phyloP scores from a whole-genome alignment of 2,329 filamentous ascomycete genomes.

The Colletotrichum graminicola region DNA sequence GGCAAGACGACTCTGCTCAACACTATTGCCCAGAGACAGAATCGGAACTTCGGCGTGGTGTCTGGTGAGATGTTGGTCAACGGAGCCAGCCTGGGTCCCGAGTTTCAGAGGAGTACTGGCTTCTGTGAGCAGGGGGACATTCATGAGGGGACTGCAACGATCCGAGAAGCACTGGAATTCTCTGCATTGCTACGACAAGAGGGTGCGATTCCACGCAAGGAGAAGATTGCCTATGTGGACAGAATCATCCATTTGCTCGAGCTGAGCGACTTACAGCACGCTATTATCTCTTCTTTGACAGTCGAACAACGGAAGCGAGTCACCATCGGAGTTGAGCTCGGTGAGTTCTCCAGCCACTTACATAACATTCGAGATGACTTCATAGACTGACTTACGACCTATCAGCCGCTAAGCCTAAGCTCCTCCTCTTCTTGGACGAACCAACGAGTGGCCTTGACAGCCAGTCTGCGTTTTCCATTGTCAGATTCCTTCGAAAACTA shows the following conservation, averaged over 20 bases:
- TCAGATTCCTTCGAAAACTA: constrained; percentile 58
- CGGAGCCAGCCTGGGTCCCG: constrained; percentile 67
- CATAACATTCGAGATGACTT: no score
- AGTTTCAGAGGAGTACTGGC: constrained; percentile 75
- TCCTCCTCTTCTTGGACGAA: constrained; percentile 77
- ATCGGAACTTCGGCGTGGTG: constrained; percentile 72
- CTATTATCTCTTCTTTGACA: constrained; percentile 66
- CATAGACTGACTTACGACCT: background rate
- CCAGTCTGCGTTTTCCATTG: constrained; percentile 54
- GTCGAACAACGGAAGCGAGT: constrained; percentile 72
- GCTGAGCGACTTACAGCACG: constrained; percentile 73
- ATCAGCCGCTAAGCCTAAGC: constrained; percentile 68
- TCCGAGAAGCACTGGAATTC: constrained; percentile 76
- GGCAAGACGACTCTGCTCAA: constrained; percentile 89
- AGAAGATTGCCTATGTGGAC: constrained; percentile 76
- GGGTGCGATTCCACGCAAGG: constrained; percentile 62
- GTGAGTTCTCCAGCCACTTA: background rate
- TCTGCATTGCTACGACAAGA: constrained; percentile 75
- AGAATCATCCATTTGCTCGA: constrained; percentile 76
- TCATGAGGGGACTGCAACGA: constrained; percentile 74
- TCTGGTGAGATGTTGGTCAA: constrained; percentile 75
- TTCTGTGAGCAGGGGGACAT: constrained; percentile 79
- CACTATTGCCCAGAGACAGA: constrained; percentile 79
- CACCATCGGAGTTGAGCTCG: constrained; percentile 78
- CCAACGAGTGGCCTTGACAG: constrained; percentile 65